Evolutionary conservation across 768 basidiomycete genomes (phyloP).

Genomic region (Amyloporia xantha): DNA sequence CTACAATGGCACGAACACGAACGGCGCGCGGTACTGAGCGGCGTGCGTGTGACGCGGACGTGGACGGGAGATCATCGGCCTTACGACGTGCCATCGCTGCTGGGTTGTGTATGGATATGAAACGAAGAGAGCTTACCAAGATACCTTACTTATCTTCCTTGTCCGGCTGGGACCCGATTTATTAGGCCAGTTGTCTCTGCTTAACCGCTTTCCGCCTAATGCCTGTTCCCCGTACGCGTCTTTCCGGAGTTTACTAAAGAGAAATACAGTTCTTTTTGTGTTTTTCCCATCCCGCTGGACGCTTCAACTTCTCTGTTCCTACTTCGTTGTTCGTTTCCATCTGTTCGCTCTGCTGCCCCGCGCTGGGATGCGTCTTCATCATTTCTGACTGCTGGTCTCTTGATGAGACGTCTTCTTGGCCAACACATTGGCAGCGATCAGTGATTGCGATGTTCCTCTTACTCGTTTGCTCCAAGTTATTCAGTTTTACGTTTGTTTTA

Average conservation of each 20-base stretch:
- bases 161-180: neutral
- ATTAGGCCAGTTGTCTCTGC: neutral
- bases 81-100: neutral
- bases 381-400: neutral
- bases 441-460: neutral
- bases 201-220: neutral
- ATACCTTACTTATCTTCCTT: slow-evolving; percentile 12
- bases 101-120: slow-evolving; percentile 17
- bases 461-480: neutral
- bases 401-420: neutral
- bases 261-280: slow-evolving; percentile 2
- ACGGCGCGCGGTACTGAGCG: slow-evolving; percentile 1
- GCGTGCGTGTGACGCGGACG: slow-evolving; percentile 3
- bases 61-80: neutral
- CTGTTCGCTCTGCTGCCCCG: neutral
- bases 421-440: neutral
- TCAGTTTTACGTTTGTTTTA: neutral
- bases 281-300: slow-evolving; percentile 12
- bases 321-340: no score
- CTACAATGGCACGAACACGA: slow-evolving; percentile 1
- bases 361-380: neutral
- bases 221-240: slow-evolving; percentile 2
- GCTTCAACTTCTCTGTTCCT: slow-evolving; percentile 9
- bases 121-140: slow-evolving; percentile 13
- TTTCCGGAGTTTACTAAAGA: no score